Conservation (phyloP, 2,329 filamentous ascomycete species). For the Ceratocystis ficicola region DNA sequence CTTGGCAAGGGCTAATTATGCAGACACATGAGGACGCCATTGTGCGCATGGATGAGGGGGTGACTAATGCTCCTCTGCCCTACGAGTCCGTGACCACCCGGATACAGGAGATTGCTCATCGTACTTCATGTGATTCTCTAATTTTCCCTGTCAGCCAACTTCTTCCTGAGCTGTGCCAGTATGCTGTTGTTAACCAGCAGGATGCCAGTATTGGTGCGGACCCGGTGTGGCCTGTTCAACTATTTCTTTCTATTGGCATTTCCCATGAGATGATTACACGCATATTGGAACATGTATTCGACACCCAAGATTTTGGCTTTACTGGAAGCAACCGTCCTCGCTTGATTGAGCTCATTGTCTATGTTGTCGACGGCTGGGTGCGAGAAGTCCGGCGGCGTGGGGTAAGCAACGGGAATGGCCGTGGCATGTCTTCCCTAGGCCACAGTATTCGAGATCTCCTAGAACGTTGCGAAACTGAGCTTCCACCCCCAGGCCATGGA, state of each 20-base stretch:
- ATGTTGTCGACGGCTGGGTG: slow-evolving; percentile 39
- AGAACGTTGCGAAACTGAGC: slow-evolving; percentile 37
- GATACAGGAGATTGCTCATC: slow-evolving; percentile 52
- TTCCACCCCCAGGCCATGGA: slow-evolving; percentile 32
- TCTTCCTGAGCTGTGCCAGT: slow-evolving; percentile 50
- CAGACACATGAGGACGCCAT: slow-evolving; percentile 50
- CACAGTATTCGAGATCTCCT: slow-evolving; percentile 40
- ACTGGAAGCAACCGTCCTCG: slow-evolving; percentile 38
- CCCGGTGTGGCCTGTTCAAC: slow-evolving; percentile 44
- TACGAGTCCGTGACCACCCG: slow-evolving; percentile 59
- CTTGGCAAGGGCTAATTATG: slow-evolving; percentile 73
- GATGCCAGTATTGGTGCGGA: slow-evolving; percentile 47
- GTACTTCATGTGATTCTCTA: slow-evolving; percentile 51
- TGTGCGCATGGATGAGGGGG: slow-evolving; percentile 27
- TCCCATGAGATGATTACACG: slow-evolving; percentile 45
- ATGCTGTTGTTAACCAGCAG: slow-evolving; percentile 46
- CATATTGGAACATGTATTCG: slow-evolving; percentile 45
- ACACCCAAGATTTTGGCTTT: slow-evolving; percentile 48
- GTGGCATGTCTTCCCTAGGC: slow-evolving; percentile 23
- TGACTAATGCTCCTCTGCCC: slow-evolving; percentile 38
- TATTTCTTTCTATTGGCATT: slow-evolving; percentile 45
- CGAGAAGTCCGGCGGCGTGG: slow-evolving; percentile 37
- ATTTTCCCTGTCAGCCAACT: slow-evolving; percentile 53
- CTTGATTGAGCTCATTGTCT: slow-evolving; percentile 44
- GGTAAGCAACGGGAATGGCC: slow-evolving; percentile 30